phyloP scores from a whole-genome alignment of 257 asterid species.

The Anisodus acutangulus region DNA sequence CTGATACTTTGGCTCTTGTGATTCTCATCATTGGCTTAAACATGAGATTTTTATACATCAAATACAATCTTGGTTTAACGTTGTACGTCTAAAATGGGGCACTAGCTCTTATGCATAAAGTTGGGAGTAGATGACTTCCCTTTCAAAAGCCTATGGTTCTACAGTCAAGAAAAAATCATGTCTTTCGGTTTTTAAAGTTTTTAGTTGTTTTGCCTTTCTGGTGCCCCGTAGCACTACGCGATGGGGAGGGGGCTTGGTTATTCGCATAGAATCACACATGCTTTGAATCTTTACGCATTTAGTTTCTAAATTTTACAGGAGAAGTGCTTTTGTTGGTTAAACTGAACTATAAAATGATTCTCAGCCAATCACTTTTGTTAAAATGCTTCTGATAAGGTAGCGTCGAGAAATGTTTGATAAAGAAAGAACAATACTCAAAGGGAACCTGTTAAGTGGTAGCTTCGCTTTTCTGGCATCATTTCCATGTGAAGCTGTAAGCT shows the following conservation, averaged over 20 bases:
- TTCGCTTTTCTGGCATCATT: background rate
- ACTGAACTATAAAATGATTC: background rate
- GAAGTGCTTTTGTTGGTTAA: conserved; percentile 10
- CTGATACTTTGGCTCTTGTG: conserved; percentile 22
- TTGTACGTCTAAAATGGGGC: background rate
- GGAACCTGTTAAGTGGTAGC: background rate
- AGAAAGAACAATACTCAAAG: background rate
- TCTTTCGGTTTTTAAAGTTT: background rate
- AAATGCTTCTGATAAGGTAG: background rate
- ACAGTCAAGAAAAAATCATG: background rate
- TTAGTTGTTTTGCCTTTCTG: background rate
- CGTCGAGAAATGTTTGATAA: conserved; percentile 12
- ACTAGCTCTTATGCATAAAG: background rate
- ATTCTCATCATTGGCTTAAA: conserved; percentile 17
- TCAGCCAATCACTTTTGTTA: background rate
- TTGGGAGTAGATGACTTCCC: conserved; percentile 6
- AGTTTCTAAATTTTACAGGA: background rate
- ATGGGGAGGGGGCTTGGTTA: background rate
- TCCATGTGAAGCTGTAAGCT: conserved; percentile 21
- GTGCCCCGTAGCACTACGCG: background rate
- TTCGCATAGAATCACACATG: background rate
- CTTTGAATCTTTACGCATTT: background rate
- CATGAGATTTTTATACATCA: background rate
- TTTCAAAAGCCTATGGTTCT: conserved; percentile 18
- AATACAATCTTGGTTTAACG: background rate